Percentiles rank a stretch among this genome's conserved stretches.
Evolutionary conservation across 805 yeast genomes (phyloP).

Genomic region (Yamadazyma ubonensis): DNA sequence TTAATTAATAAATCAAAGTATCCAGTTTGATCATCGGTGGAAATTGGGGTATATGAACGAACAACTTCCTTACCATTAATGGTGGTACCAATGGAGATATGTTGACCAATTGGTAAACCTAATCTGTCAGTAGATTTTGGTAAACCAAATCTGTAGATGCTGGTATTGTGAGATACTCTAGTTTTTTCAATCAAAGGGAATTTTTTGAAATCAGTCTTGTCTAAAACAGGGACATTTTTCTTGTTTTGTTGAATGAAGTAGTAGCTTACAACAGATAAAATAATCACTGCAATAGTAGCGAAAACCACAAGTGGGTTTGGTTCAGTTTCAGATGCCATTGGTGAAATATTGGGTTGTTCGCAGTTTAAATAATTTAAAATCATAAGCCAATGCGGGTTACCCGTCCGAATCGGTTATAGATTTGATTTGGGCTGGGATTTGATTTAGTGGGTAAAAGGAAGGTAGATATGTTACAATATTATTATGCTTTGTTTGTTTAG

Average conservation of each 20-base stretch:
- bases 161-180: conserved; percentile 74
- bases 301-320: conserved; percentile 41
- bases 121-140: conserved; percentile 72
- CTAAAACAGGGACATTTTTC: conserved; percentile 52
- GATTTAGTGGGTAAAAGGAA: no score
- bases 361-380: neutral
- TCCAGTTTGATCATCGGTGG: conserved; percentile 76
- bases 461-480: no score
- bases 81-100: conserved; percentile 73
- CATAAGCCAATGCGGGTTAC: neutral
- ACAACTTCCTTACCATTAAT: conserved; percentile 78
- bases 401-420: no score
- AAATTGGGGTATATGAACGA: conserved; percentile 88
- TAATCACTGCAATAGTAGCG: conserved; percentile 40
- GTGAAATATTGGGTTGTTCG: neutral
- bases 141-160: conserved; percentile 78
- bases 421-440: no score
- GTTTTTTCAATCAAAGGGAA: conserved; percentile 81
- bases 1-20: conserved; percentile 83
- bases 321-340: conserved; percentile 19
- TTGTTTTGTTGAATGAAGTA: conserved; percentile 35
- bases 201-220: conserved; percentile 64
- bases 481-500: no score
- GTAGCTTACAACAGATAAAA: conserved; percentile 30
- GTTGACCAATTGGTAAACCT: conserved; percentile 94